Conservation (phyloP, 2,329 filamentous ascomycete species). For the Colletotrichum zoysiae region DNA sequence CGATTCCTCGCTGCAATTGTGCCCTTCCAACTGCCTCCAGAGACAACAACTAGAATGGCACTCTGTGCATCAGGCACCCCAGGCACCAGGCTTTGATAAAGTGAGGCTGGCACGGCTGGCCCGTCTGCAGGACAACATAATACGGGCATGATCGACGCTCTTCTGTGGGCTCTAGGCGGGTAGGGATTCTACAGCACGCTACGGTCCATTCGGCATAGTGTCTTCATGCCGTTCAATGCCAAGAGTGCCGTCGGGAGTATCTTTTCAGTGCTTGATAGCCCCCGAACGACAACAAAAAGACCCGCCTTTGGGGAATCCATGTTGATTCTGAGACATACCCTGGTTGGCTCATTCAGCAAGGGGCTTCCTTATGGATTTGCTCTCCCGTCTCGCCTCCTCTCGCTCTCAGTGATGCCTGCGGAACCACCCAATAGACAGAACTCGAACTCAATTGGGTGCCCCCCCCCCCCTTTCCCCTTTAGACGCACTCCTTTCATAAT, state of each 20-base stretch:
- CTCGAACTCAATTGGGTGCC: constrained; percentile 14
- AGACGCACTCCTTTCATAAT: constrained; percentile 39
- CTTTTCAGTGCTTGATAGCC: constrained; percentile 34
- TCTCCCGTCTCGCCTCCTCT: constrained; percentile 27
- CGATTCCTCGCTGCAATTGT: constrained; percentile 51
- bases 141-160: constrained; percentile 47
- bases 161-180: constrained; percentile 44
- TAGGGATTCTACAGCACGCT: constrained; percentile 39
- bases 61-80: constrained; percentile 32
- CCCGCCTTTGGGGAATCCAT: constrained; percentile 50
- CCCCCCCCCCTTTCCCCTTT: constrained; percentile 20
- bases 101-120: constrained; percentile 42
- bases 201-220: constrained; percentile 29
- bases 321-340: constrained; percentile 53
- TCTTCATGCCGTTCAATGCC: constrained; percentile 38
- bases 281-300: constrained; percentile 22
- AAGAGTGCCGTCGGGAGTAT: constrained; percentile 37
- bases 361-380: constrained; percentile 30
- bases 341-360: constrained; percentile 41
- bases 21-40: constrained; percentile 23
- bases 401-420: constrained; percentile 12
- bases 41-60: constrained; percentile 26
- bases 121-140: constrained; percentile 43
- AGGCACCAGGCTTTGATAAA: constrained; percentile 34
- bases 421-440: constrained; percentile 19